These are phyloP conservation scores for Fusarium pseudonygamai DNA, from an alignment of 2,329 filamentous ascomycete genomes.

Conservation along the genomic window DNA sequence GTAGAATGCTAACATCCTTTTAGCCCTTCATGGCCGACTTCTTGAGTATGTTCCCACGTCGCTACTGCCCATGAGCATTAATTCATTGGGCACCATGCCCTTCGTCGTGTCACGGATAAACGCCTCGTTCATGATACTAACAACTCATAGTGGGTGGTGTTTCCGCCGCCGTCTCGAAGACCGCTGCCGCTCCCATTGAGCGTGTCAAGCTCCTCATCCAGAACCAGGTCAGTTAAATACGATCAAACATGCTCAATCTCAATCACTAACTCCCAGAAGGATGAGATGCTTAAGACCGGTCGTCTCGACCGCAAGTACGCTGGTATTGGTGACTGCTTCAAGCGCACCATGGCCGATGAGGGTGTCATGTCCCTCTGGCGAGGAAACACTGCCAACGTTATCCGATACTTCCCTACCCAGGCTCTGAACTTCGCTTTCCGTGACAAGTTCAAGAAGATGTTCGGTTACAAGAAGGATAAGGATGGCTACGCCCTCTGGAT, in stretches of 20 bases:
- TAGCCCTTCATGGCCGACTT: slow-evolving; percentile 98
- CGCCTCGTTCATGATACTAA: slow-evolving; percentile 21
- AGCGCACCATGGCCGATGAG: slow-evolving; percentile 87
- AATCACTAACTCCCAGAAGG: slow-evolving; percentile 64
- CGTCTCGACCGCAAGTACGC: slow-evolving; percentile 98
- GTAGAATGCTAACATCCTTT: slow-evolving; percentile 37
- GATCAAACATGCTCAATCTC: neutral
- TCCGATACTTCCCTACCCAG: slow-evolving; percentile 99
- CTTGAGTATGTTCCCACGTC: slow-evolving; percentile 80
- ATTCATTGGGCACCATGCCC: neutral
- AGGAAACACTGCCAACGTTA: slow-evolving; percentile 99
- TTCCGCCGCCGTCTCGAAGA: slow-evolving; percentile 99
- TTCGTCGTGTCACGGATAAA: slow-evolving; percentile 9
- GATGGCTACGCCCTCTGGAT: slow-evolving; percentile 99
- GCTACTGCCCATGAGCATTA: slow-evolving; percentile 21
- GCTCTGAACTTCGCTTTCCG: slow-evolving; percentile 99
- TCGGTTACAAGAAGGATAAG: slow-evolving; percentile 99
- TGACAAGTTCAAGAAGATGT: slow-evolving; percentile 99
- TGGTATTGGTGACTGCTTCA: slow-evolving; percentile 96
- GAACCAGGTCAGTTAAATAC: slow-evolving; percentile 85
- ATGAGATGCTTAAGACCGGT: slow-evolving; percentile 99
- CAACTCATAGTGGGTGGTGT: slow-evolving; percentile 90
- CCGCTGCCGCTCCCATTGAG: slow-evolving; percentile 99
- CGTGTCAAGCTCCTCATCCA: slow-evolving; percentile 99
- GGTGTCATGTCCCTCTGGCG: slow-evolving; percentile 97